Percentiles rank a stretch among this genome's conserved stretches.
These are phyloP conservation scores for Ilex aquifolium DNA, from an alignment of 257 asterid genomes.

Conservation along the genomic window DNA sequence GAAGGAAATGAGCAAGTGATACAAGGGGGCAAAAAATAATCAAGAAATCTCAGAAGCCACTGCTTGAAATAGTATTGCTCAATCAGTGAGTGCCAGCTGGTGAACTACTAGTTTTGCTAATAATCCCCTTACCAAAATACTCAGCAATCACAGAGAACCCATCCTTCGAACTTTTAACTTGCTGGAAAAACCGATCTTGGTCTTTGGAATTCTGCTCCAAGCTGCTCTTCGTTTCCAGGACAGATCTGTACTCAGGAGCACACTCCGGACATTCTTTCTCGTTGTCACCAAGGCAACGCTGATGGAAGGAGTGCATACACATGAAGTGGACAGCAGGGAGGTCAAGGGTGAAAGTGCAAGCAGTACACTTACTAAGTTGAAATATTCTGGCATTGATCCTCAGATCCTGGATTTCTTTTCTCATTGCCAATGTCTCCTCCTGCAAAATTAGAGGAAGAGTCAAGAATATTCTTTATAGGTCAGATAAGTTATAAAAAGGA, in stretches of 20 bases:
- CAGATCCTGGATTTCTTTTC: slow-evolving; percentile 86
- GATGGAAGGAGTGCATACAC: slow-evolving; percentile 99
- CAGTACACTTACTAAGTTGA: slow-evolving; percentile 94
- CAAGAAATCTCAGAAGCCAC: too few relatives aligned
- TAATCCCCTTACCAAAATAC: slow-evolving; percentile 91
- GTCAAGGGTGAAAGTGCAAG: slow-evolving; percentile 93
- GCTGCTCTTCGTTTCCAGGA: slow-evolving; percentile 70
- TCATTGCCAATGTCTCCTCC: slow-evolving; percentile 83
- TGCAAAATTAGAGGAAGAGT: slow-evolving; percentile 26
- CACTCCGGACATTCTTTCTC: slow-evolving; percentile 96
- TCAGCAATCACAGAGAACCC: slow-evolving; percentile 93
- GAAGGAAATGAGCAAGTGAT: too few relatives aligned
- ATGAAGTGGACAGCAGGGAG: slow-evolving; percentile 98
- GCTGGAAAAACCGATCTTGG: slow-evolving; percentile 84
- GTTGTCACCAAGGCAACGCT: slow-evolving; percentile 90
- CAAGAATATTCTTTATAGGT: background rate
- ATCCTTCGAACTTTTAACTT: slow-evolving; percentile 67
- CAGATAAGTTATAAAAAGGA: too few relatives aligned
- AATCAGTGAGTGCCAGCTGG: slow-evolving; percentile 34
- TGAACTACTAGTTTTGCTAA: slow-evolving; percentile 72
- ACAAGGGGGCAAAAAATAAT: too few relatives aligned
- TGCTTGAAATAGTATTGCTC: too few relatives aligned
- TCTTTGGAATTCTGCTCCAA: slow-evolving; percentile 79
- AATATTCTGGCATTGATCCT: slow-evolving; percentile 89
- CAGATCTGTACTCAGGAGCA: slow-evolving; percentile 80